Evolutionary conservation across 495 filamentous ascomycete species (phyloP).

Genomic region (Tuber aestivum): DNA sequence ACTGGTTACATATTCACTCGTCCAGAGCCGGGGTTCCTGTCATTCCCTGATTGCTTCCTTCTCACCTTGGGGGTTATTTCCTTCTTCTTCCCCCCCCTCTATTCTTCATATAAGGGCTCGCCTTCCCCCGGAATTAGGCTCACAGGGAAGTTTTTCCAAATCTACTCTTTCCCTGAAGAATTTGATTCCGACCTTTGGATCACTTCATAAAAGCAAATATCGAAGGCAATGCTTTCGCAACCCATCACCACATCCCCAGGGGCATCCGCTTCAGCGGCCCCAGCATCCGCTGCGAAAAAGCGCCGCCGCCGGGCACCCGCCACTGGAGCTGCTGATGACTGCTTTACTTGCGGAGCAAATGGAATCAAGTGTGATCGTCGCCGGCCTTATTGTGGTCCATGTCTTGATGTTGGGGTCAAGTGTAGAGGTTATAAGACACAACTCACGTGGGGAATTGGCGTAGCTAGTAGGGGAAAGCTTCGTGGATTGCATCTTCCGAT

Average conservation of each 20-base stretch:
- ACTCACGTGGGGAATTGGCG: constrained; percentile 95
- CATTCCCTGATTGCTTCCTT: too few species aligned
- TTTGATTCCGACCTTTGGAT: constrained; percentile 3
- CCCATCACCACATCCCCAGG: constrained; percentile 32
- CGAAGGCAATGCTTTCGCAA: constrained; percentile 40
- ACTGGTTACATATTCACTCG: constrained; percentile 30
- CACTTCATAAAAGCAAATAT: constrained; percentile 23
- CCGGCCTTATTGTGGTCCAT: constrained; percentile 91
- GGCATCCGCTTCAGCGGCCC: constrained; percentile 15
- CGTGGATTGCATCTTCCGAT: constrained; percentile 82
- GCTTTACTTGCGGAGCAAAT: constrained; percentile 83
- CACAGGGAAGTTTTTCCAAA: constrained; percentile 17
- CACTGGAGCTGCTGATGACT: constrained; percentile 88
- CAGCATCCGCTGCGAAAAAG: constrained; percentile 50
- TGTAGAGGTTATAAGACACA: constrained; percentile 97
- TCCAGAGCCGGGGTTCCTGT: constrained; percentile 27
- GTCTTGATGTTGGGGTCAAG: constrained; percentile 82
- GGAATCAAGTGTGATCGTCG: constrained; percentile 82
- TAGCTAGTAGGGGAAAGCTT: constrained; percentile 93
- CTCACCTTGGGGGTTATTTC: too few species aligned
- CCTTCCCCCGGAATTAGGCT: constrained; percentile 19
- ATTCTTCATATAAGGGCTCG: constrained; percentile 25
- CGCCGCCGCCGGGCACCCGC: constrained; percentile 80
- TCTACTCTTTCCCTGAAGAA: constrained; percentile 17
- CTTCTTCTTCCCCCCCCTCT: too few species aligned